Evolutionary conservation across 176 grass and related monocot genomes (phyloP), one percentile per base, ranked within the genome.

Genomic region (Ensete glaucum): DNA sequence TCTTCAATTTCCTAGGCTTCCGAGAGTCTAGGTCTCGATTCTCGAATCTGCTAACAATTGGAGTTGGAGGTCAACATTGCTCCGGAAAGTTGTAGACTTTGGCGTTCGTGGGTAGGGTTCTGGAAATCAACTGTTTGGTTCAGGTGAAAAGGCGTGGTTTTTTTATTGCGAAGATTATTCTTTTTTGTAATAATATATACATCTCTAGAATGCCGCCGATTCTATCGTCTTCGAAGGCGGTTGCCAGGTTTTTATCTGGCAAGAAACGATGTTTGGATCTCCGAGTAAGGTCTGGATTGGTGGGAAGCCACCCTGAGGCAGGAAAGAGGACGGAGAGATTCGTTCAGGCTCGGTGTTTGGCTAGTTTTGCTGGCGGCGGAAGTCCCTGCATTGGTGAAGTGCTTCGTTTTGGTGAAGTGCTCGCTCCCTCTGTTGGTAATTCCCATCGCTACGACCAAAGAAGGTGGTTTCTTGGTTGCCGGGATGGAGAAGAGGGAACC

Each of bases 401-500:
- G 74, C 50, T 85, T 27, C 58, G 57, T 79, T 54, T 79, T 23
- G 49, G 12, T 48, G 65, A 64, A 66, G 60, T 52, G 25, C 20
- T 62, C 16, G 50, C 12, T 23, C 54, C 20, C 53, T 9, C 64
- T 49, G 59, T 76, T 17, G 81, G 71, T 54, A 78, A 59, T 78
- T 85, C 50, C 72, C 73, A 34, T 1, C 52, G 77, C 22, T 48
- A 65, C 81, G 29, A 64, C 53, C 94, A 90, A 76, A 79, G 77
- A 20, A 89, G 95, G 86, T 56, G 73, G 51, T 98, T 98, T 82
- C 88, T 98, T 65, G 95, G 95, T 19, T 98, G 90, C 66, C 84
- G 86, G 62, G 90, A 91, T 59, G 90, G 90, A 74, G 95, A 94
- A 20, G 95, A 94, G 82, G 88, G 86, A 49, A 72, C 57, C 84